These are phyloP conservation scores for Hypocrella siamensis DNA, from an alignment of 2,329 filamentous ascomycete genomes.

Conservation along the genomic window DNA sequence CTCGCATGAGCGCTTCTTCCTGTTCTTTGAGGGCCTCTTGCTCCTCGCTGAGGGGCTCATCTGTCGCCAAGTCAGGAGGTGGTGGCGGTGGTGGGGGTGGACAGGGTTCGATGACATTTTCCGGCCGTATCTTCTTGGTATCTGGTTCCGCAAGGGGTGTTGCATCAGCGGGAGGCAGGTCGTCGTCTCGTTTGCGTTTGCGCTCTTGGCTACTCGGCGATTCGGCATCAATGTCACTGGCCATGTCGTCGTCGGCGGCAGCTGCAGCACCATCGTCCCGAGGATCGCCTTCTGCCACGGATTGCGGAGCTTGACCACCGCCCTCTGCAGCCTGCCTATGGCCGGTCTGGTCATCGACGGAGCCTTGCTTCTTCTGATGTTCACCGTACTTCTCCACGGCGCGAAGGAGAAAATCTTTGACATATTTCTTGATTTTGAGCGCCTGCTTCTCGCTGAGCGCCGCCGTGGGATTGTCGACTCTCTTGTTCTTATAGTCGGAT, in stretches of 20 bases:
- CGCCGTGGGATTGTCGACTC: conserved; percentile 66
- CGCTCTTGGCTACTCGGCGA: conserved; percentile 33
- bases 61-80: conserved; percentile 21
- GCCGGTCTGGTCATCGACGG: conserved; percentile 2
- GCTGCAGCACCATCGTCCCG: too few relatives aligned
- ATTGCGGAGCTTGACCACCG: too few relatives aligned
- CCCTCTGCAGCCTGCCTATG: not conserved
- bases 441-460: conserved; percentile 59
- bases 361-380: conserved; percentile 42
- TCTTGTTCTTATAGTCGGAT: conserved; percentile 79
- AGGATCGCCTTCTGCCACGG: too few relatives aligned
- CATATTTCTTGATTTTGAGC: conserved; percentile 69
- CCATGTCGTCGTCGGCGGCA: conserved; percentile 9
- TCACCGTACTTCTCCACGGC: conserved; percentile 61
- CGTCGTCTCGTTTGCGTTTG: conserved; percentile 48
- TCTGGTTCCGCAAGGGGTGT: conserved; percentile 41
- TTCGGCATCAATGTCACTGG: conserved; percentile 21
- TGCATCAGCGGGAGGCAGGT: conserved; percentile 20
- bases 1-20: conserved; percentile 31
- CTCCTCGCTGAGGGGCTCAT: conserved; percentile 18
- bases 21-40: conserved; percentile 29
- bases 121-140: conserved; percentile 35
- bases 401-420: conserved; percentile 75
- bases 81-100: conserved; percentile 34
- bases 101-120: conserved; percentile 20